phyloP scores from a whole-genome alignment of 306 rosid species.

The Cucurbita ficifolia region DNA sequence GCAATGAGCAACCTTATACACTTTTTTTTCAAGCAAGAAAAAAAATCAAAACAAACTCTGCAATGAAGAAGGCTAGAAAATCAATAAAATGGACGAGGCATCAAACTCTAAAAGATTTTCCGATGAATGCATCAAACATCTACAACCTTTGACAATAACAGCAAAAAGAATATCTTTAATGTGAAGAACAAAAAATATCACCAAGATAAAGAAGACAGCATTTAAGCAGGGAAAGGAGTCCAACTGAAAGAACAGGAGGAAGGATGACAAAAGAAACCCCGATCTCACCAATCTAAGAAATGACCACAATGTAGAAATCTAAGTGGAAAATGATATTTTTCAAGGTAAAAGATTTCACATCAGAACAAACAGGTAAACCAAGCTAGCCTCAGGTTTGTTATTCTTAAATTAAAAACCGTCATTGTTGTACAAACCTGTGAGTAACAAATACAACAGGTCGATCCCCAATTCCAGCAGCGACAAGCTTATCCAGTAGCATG shows the following conservation, averaged over 20 bases:
- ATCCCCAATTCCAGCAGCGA: slow-evolving; percentile 86
- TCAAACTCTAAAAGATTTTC: not conserved
- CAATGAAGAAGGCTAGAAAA: not conserved
- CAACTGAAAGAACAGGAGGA: not conserved
- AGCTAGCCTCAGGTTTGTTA: not conserved
- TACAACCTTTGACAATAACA: not conserved
- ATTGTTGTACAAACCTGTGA: slow-evolving; percentile 53
- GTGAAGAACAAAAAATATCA: not conserved
- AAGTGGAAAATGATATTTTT: not conserved
- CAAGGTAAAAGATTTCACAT: not conserved
- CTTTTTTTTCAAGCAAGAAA: not conserved
- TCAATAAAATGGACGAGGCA: not conserved
- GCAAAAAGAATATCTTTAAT: not conserved
- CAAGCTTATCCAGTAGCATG: slow-evolving; percentile 78
- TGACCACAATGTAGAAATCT: not conserved
- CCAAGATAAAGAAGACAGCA: not conserved
- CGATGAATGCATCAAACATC: not conserved
- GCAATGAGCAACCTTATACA: not conserved
- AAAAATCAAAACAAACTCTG: not conserved
- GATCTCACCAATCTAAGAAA: not conserved
- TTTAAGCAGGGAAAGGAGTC: not conserved
- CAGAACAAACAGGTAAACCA: not conserved
- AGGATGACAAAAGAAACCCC: not conserved
- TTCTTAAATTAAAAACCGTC: not conserved
- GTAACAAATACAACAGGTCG: slow-evolving; percentile 87